phyloP scores from a whole-genome alignment of 352 stramenopile genomes.

The Phytophthora aleatoria region DNA sequence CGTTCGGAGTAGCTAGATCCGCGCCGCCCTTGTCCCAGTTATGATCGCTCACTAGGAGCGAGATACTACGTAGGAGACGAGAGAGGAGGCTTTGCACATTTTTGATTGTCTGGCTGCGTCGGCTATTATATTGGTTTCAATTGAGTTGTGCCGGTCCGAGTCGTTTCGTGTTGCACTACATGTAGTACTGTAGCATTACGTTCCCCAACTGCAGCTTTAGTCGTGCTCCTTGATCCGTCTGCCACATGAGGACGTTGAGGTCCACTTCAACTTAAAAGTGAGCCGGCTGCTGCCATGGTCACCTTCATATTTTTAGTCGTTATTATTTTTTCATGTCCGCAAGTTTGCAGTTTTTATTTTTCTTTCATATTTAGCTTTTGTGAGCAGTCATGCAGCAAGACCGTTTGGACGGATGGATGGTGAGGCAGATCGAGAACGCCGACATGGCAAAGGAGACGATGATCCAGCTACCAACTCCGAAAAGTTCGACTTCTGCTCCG shows the following conservation, averaged over 20 bases:
- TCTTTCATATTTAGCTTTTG: slow-evolving; percentile 12
- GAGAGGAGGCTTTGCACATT: slow-evolving; percentile 34
- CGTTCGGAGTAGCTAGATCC: slow-evolving; percentile 8
- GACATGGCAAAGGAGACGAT: slow-evolving; percentile 70
- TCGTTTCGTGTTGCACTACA: slow-evolving; percentile 1
- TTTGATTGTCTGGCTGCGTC: slow-evolving; percentile 41
- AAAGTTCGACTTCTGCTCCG: neutral
- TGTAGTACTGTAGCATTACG: too few species aligned
- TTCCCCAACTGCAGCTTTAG: too few species aligned
- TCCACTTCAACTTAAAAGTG: slow-evolving; percentile 23
- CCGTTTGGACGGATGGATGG: slow-evolving; percentile 79
- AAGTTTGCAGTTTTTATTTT: neutral
- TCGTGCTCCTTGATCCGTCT: too few species aligned
- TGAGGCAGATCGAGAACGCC: slow-evolving; percentile 70
- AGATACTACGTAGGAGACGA: slow-evolving; percentile 23
- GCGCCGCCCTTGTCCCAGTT: slow-evolving; percentile 27
- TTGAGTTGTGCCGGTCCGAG: slow-evolving; percentile 32
- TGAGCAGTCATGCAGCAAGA: slow-evolving; percentile 59
- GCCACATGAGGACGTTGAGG: neutral
- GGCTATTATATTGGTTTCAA: slow-evolving; percentile 31
- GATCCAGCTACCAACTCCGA: slow-evolving; percentile 52
- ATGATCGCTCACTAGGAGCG: slow-evolving; percentile 37
- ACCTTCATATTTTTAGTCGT: slow-evolving; percentile 31
- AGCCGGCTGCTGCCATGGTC: neutral
- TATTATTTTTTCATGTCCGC: neutral